Evolutionary conservation across 768 basidiomycete species (phyloP).

Genomic region (Paxillus rubicundulus): DNA sequence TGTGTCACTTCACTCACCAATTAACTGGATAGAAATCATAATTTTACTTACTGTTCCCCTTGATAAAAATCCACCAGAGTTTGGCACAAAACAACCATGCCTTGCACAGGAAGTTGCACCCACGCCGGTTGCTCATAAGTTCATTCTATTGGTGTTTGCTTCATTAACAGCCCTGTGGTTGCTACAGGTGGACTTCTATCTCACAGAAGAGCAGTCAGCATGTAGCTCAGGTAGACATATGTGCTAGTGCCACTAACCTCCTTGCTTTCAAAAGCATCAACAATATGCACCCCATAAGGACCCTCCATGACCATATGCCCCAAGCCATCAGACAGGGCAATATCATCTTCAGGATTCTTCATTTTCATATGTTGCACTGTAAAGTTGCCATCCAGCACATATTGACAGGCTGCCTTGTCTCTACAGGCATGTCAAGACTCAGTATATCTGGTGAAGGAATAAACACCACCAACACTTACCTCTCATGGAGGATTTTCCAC

Average conservation of each 20-base stretch:
- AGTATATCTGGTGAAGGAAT: background rate
- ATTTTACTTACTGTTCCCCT: conserved; percentile 21
- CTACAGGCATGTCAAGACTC: background rate
- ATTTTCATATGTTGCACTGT: conserved; percentile 18
- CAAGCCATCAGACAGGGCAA: conserved; percentile 25
- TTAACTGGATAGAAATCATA: background rate
- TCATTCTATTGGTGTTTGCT: conserved; percentile 6
- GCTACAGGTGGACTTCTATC: conserved; percentile 11
- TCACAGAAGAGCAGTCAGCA: background rate
- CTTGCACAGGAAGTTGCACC: conserved; percentile 26
- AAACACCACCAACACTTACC: background rate
- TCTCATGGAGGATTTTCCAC: conserved; percentile 16
- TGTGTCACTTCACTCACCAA: background rate
- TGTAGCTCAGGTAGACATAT: background rate
- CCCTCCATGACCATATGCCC: conserved; percentile 22
- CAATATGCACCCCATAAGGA: conserved; percentile 24
- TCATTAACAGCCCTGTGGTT: conserved; percentile 19
- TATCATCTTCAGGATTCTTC: conserved; percentile 21
- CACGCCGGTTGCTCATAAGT: conserved; percentile 12
- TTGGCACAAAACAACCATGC: conserved; percentile 32
- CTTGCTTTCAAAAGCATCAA: background rate
- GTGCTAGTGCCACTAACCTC: background rate
- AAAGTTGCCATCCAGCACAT: conserved; percentile 13
- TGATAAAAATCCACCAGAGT: conserved; percentile 32
- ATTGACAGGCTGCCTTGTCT: background rate